Base-by-base conservation (phyloP, 768 basidiomycete genomes). In the Naganishia friedmannii region DNA sequence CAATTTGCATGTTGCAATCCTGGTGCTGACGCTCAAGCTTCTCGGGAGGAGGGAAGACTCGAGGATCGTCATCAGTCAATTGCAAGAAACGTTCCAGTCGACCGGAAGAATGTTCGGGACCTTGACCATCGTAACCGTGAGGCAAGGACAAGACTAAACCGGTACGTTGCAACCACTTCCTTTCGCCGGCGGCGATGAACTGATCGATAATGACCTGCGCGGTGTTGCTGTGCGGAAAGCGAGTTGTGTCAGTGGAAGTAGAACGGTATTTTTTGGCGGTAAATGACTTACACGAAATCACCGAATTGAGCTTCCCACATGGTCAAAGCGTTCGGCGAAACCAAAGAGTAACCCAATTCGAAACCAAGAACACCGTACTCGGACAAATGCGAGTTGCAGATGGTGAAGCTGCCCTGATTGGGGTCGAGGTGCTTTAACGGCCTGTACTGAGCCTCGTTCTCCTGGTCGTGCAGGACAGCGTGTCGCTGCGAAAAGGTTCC, bases 1-100 rank as follows among this genome's bases (percentile, higher is more conserved):
- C 92, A 74, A 99, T 90, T 83, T 98, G 96, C 92, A 98, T 92
- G 80, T 98, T 99, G 83, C 94, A 96, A 80, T 99, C 96, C 83
- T 99, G 96, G 78, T 97, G 93, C 77, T 96, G 93, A 56, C 96
- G 84, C 78, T 93, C 92, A 71, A 94, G 82, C 84, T 95, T 96
- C 82, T 94, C 88, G 0, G 86, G 86, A 0, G 88, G 88, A 0
- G 95, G 95, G 88, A 88, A 97, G 70, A 89, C 80, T 79, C 93
- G 85, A 7, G 95, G 95, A 79, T 99, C 93, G 76, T 99, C 95
- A 81, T 96, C 95, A 78, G 93, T 96, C 53, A 99, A 87, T 83
- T 98, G 96, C 74, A 99, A 83, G 88, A 97, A 99, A 34, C 96
- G 87, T 82, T 99, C 95, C 54, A 98, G 86, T 67, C 96, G 86